These are phyloP conservation scores for Desmodesmus armatus DNA, from an alignment of 139 green algal genomes.

Conservation along the genomic window DNA sequence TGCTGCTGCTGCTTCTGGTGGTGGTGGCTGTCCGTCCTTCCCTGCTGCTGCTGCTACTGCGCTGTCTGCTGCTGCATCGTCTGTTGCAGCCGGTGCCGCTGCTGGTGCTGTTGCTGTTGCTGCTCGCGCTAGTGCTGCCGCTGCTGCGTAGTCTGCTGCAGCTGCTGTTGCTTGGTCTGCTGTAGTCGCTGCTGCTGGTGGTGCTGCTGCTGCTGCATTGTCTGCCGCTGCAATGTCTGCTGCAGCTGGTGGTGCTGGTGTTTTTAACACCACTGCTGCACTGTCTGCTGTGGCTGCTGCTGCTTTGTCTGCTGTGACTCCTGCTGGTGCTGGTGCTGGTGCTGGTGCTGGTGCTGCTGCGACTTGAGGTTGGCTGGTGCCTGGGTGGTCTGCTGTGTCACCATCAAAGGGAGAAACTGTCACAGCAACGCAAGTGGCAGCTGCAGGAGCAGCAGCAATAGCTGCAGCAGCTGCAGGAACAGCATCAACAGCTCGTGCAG, in stretches of 20 bases:
- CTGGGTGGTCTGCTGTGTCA: no score
- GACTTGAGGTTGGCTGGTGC: no score
- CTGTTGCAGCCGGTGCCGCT: background rate
- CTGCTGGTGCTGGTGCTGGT: background rate
- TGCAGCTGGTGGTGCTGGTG: background rate
- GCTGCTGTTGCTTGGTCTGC: background rate
- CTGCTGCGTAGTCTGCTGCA: background rate
- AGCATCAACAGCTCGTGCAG: no score
- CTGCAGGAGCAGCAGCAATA: no score
- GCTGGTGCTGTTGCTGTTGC: background rate
- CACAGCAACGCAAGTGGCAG: no score
- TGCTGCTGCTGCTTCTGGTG: slow-evolving; percentile 13
- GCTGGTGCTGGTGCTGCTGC: no score
- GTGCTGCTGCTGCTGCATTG: background rate
- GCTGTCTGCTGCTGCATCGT: background rate
- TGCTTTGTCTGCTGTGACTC: background rate
- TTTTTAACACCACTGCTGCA: background rate
- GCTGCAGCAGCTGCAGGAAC: no score
- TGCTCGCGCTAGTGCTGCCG: background rate
- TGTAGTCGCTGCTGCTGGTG: background rate
- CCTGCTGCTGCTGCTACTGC: background rate
- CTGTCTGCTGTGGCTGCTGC: background rate
- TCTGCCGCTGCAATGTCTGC: background rate
- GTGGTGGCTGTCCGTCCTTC: background rate
- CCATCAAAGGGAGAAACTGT: no score